Conservation (phyloP, 2,329 filamentous ascomycete genomes). For the Chrysoporthe puriensis region DNA sequence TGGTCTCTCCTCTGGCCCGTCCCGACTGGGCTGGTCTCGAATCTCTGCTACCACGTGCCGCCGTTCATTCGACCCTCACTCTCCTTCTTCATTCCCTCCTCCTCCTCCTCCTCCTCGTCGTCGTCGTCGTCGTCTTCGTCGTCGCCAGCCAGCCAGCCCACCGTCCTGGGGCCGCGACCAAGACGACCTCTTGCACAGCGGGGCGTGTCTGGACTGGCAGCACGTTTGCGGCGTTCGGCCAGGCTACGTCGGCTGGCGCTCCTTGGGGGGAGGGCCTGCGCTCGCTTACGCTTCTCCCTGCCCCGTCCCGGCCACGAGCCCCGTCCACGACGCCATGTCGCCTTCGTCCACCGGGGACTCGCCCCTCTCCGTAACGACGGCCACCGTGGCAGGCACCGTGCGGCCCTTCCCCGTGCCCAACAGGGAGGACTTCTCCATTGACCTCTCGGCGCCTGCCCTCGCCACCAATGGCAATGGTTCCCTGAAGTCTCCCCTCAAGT, state of each 20-base stretch:
- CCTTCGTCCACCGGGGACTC: conserved; percentile 59
- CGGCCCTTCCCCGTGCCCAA: conserved; percentile 50
- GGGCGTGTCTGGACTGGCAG: background rate
- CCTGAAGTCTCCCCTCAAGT: conserved; percentile 62
- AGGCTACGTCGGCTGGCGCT: conserved; percentile 4
- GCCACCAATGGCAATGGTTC: conserved; percentile 36
- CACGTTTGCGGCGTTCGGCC: background rate
- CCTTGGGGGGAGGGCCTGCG: conserved; percentile 3
- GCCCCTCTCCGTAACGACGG: conserved; percentile 47
- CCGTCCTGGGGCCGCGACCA: background rate
- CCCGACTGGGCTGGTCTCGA: conserved; percentile 11
- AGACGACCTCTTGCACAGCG: background rate
- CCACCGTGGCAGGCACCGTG: conserved; percentile 40
- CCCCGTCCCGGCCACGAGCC: conserved; percentile 34
- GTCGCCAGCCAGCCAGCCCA: background rate
- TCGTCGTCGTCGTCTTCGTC: too few species aligned
- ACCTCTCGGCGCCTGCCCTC: conserved; percentile 51
- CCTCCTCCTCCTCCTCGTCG: too few species aligned
- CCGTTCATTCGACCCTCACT: conserved; percentile 4
- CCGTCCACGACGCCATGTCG: conserved; percentile 43
- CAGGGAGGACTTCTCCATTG: conserved; percentile 53
- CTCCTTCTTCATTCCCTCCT: conserved; percentile 1
- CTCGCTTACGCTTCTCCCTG: conserved; percentile 30
- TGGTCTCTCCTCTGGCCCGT: conserved; percentile 13
- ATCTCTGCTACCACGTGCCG: background rate